Evolutionary conservation across 2,329 filamentous ascomycete genomes (phyloP).

Genomic region (Pseudogymnoascus pannorum): DNA sequence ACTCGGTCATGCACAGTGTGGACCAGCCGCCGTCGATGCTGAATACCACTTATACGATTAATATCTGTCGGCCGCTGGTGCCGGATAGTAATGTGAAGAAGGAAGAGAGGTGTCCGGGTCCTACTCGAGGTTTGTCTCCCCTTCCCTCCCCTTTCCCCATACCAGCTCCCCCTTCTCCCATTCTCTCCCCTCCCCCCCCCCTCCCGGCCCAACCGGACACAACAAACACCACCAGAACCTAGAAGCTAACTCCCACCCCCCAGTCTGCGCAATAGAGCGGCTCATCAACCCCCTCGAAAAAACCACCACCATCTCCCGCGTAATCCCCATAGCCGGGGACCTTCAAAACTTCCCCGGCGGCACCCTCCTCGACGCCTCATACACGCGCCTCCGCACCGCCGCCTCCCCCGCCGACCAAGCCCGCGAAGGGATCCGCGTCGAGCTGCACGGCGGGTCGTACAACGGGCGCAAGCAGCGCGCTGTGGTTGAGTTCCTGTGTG

Average conservation of each 20-base stretch:
- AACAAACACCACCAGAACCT: too few species aligned
- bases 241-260: conserved; percentile 13
- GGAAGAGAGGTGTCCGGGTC: conserved; percentile 57
- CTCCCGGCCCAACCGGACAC: neutral
- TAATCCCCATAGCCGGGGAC: conserved; percentile 69
- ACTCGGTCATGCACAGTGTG: conserved; percentile 56
- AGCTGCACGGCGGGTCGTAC: conserved; percentile 55
- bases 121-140: conserved; percentile 57
- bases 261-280: conserved; percentile 70
- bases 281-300: conserved; percentile 45
- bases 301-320: conserved; percentile 43
- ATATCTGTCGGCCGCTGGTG: conserved; percentile 64
- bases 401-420: conserved; percentile 56
- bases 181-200: too few species aligned
- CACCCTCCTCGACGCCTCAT: conserved; percentile 54
- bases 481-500: conserved; percentile 80
- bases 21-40: conserved; percentile 40
- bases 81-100: conserved; percentile 49
- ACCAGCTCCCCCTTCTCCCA: neutral
- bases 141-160: neutral
- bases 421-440: conserved; percentile 64
- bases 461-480: conserved; percentile 58
- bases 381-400: conserved; percentile 58
- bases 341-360: conserved; percentile 50
- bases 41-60: conserved; percentile 77